These are phyloP conservation scores for Hygrophila difformis DNA, from an alignment of 257 asterid genomes.

Conservation along the genomic window DNA sequence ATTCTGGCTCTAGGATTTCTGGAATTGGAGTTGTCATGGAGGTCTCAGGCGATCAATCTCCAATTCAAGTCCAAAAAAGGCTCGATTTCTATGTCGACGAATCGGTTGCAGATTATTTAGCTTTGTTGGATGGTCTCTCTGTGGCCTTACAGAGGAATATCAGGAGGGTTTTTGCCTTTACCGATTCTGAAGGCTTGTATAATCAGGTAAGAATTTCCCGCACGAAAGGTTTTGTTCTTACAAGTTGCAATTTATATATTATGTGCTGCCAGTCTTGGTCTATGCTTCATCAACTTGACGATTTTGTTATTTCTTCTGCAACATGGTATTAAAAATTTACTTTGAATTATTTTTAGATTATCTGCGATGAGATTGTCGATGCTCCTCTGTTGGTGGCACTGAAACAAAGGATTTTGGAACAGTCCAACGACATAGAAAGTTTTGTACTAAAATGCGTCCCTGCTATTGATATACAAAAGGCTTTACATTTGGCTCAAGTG, in stretches of 20 bases:
- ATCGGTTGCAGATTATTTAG: conserved; percentile 74
- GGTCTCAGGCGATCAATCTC: conserved; percentile 25
- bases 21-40: conserved; percentile 92
- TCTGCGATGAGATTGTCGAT: conserved; percentile 40
- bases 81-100: conserved; percentile 82
- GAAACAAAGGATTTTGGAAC: conserved; percentile 64
- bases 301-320: background rate
- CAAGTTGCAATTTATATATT: background rate
- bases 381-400: conserved; percentile 65
- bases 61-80: conserved; percentile 72
- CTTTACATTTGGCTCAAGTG: conserved; percentile 62
- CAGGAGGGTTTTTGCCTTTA: conserved; percentile 47
- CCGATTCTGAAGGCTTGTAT: conserved; percentile 55
- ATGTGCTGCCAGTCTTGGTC: too few species aligned
- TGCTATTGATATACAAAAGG: conserved; percentile 29
- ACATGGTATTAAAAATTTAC: background rate
- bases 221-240: conserved; percentile 4
- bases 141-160: conserved; percentile 50
- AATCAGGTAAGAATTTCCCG: conserved; percentile 55
- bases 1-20: conserved; percentile 56
- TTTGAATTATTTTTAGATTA: conserved; percentile 38
- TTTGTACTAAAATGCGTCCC: conserved; percentile 50
- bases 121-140: conserved; percentile 81
- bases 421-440: conserved; percentile 39
- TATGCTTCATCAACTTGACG: too few species aligned